Evolutionary conservation across 768 basidiomycete genomes (phyloP).

Genomic region (Phanerochaete carnosa): DNA sequence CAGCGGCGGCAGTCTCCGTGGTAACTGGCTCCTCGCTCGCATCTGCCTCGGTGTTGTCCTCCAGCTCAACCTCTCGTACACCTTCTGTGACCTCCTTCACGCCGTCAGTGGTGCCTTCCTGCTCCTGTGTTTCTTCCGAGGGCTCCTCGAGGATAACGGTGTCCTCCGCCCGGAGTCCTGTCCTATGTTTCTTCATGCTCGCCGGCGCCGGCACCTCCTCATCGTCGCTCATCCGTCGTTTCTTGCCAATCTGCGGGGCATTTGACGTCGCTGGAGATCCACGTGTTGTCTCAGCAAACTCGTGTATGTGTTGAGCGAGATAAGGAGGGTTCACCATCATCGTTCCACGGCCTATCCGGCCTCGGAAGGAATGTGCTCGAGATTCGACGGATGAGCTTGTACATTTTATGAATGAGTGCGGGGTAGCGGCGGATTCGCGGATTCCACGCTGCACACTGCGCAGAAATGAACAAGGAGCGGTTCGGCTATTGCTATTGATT

Average conservation of each 20-base stretch:
- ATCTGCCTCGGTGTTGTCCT: conserved; percentile 28
- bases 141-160: conserved; percentile 27
- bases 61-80: conserved; percentile 65
- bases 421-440: not conserved
- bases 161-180: conserved; percentile 39
- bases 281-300: not conserved
- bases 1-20: conserved; percentile 26
- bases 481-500: not conserved
- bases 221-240: conserved; percentile 58
- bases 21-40: conserved; percentile 1
- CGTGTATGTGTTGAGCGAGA: conserved; percentile 18
- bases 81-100: conserved; percentile 73
- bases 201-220: conserved; percentile 32
- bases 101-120: conserved; percentile 28
- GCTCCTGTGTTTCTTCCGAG: conserved; percentile 9
- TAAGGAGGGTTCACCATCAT: conserved; percentile 55
- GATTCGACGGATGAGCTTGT: conserved; percentile 67
- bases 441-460: not conserved
- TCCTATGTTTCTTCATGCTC: conserved; percentile 25
- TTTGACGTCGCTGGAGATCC: conserved; percentile 60
- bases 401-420: conserved; percentile 41
- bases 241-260: conserved; percentile 64
- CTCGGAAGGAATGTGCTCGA: conserved; percentile 68
- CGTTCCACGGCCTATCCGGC: conserved; percentile 72
- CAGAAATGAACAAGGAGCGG: not conserved